Percentiles rank a stretch among this genome's conserved stretches.
phyloP scores from a whole-genome alignment of 2,329 filamentous ascomycete species.

The Venturia asperata region DNA sequence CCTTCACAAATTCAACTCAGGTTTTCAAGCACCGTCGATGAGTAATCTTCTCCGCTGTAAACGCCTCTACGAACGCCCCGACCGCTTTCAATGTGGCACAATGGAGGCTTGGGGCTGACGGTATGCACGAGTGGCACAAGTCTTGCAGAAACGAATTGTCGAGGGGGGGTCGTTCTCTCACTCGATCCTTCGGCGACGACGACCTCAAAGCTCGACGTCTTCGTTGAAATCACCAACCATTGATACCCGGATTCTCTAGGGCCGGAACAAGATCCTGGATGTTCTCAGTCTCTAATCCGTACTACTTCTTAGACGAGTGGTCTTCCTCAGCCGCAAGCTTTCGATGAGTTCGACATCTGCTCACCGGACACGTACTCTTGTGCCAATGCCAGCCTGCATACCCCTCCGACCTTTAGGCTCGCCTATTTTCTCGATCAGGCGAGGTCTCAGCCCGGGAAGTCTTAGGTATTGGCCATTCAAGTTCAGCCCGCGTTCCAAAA shows the following conservation, averaged over 20 bases:
- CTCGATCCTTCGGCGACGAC: no score
- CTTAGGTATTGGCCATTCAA: not conserved
- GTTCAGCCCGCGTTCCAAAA: not conserved
- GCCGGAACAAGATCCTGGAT: not conserved
- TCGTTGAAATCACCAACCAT: no score
- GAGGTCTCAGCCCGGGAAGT: not conserved
- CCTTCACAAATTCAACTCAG: no score
- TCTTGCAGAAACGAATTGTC: no score
- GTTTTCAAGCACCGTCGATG: no score
- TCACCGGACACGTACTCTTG: not conserved
- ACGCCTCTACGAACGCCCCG: not conserved
- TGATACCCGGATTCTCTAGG: not conserved
- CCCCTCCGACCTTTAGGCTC: not conserved
- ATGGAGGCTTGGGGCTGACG: not conserved
- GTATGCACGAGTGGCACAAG: no score
- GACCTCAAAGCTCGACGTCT: no score
- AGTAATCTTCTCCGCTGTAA: not conserved
- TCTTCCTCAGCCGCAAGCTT: not conserved
- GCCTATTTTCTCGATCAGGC: not conserved
- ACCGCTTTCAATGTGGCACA: not conserved
- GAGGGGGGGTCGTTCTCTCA: no score
- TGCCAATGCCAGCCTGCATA: conserved; percentile 4
- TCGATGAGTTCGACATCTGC: not conserved
- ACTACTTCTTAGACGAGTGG: not conserved
- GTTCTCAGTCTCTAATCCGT: not conserved